These are phyloP conservation scores for Mikania micrantha DNA, from an alignment of 129 eudicot genomes.

Conservation along the genomic window DNA sequence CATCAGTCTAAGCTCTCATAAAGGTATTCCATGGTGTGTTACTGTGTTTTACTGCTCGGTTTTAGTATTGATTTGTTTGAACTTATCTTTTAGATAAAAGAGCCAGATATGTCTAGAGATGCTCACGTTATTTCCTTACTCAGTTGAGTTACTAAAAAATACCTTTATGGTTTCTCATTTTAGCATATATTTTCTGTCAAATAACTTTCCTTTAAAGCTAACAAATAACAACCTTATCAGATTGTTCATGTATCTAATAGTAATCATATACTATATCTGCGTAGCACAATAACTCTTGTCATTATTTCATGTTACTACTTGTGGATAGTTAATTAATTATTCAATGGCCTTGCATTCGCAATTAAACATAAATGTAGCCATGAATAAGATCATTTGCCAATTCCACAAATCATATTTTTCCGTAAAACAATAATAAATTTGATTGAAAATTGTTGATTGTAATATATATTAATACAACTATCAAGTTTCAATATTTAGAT, in stretches of 20 bases:
- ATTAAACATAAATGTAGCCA: not conserved
- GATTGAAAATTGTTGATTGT: too few relatives aligned
- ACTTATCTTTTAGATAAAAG: not conserved
- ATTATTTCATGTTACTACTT: constrained; percentile 1
- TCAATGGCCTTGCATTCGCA: not conserved
- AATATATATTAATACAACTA: too few relatives aligned
- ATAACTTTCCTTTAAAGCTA: too few relatives aligned
- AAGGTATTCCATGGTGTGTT: not conserved
- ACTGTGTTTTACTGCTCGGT: not conserved
- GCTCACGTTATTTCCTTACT: too few relatives aligned
- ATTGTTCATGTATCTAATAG: not conserved
- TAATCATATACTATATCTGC: not conserved
- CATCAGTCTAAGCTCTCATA: too few relatives aligned
- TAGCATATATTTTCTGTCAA: too few relatives aligned
- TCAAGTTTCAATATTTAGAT: too few relatives aligned
- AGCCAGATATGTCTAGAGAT: too few relatives aligned
- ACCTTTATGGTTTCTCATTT: too few relatives aligned
- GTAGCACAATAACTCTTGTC: not conserved
- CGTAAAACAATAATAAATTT: not conserved
- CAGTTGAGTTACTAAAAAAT: too few relatives aligned
- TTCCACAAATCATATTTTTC: not conserved
- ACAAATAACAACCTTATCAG: too few relatives aligned
- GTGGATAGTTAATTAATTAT: not conserved
- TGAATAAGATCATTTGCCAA: not conserved
- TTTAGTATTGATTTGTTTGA: not conserved